Percentiles rank a stretch among this genome's conserved stretches.
phyloP scores from a whole-genome alignment of 2,329 filamentous ascomycete genomes.

The Penicillium sp. region DNA sequence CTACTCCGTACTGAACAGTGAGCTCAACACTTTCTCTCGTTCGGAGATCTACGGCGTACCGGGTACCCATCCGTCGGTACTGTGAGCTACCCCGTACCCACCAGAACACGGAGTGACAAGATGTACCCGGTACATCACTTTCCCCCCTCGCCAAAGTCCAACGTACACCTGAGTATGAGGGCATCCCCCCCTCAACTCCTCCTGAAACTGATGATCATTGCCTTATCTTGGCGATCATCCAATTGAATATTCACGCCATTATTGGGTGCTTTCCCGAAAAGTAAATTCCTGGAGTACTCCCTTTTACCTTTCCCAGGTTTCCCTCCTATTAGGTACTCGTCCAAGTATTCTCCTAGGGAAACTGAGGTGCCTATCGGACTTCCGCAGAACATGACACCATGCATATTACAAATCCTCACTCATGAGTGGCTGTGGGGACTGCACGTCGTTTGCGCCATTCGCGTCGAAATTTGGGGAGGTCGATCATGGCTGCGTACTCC shows the following conservation, averaged over 20 bases:
- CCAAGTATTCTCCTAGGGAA: not conserved
- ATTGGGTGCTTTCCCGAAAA: conserved; percentile 4
- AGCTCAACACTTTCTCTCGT: conserved; percentile 8
- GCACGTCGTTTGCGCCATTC: no score
- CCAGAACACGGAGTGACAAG: conserved; percentile 16
- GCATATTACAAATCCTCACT: no score
- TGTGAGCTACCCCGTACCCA: conserved; percentile 21
- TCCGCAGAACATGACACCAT: no score
- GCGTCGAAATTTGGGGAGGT: not conserved
- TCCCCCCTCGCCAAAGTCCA: not conserved
- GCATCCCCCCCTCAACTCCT: not conserved
- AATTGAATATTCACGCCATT: conserved; percentile 5
- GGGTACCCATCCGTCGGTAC: conserved; percentile 12
- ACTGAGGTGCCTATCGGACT: not conserved
- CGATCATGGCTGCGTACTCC: not conserved
- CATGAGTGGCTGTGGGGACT: no score
- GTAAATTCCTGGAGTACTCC: not conserved
- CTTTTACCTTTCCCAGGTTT: not conserved
- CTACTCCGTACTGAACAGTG: not conserved
- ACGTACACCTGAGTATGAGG: conserved; percentile 1
- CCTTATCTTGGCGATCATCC: conserved; percentile 3
- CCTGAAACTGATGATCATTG: conserved; percentile 12
- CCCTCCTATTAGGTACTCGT: not conserved
- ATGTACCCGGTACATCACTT: conserved; percentile 20
- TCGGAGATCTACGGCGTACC: conserved; percentile 13